phyloP scores from a whole-genome alignment of 768 basidiomycete genomes.

The Solioccasus polychromus region DNA sequence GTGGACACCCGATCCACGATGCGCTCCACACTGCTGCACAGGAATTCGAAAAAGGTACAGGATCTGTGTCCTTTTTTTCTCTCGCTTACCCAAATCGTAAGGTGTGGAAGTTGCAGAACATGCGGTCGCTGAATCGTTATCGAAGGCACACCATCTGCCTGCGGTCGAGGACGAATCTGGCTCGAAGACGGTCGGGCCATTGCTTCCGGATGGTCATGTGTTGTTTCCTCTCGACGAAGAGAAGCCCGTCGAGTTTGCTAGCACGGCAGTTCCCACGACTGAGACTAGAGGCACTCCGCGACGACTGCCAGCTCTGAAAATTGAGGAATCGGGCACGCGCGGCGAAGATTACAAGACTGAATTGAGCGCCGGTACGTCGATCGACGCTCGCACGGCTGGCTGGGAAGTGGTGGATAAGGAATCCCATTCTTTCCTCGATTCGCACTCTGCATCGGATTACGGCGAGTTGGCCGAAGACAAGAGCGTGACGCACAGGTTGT shows the following conservation, averaged over 20 bases:
- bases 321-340: constrained; percentile 24
- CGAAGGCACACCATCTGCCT: constrained; percentile 39
- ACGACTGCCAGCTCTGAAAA: constrained; percentile 36
- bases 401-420: constrained; percentile 43
- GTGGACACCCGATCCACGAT: constrained; percentile 31
- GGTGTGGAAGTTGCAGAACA: constrained; percentile 41
- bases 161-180: neutral
- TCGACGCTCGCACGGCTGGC: constrained; percentile 38
- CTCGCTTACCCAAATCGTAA: constrained; percentile 26
- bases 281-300: constrained; percentile 64
- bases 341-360: constrained; percentile 12
- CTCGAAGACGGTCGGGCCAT: constrained; percentile 28
- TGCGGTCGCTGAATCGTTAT: constrained; percentile 32
- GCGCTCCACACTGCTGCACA: constrained; percentile 38
- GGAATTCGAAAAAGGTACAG: constrained; percentile 50
- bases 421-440: constrained; percentile 41
- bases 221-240: constrained; percentile 52
- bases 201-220: constrained; percentile 48
- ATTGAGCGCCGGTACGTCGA: neutral
- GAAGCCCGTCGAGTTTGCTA: constrained; percentile 54
- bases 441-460: constrained; percentile 42
- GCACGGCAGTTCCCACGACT: constrained; percentile 61
- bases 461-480: constrained; percentile 49
- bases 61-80: neutral
- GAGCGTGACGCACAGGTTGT: constrained; percentile 45